Conservation (phyloP, 768 basidiomycete species). For the Leccinum longicurvipes region DNA sequence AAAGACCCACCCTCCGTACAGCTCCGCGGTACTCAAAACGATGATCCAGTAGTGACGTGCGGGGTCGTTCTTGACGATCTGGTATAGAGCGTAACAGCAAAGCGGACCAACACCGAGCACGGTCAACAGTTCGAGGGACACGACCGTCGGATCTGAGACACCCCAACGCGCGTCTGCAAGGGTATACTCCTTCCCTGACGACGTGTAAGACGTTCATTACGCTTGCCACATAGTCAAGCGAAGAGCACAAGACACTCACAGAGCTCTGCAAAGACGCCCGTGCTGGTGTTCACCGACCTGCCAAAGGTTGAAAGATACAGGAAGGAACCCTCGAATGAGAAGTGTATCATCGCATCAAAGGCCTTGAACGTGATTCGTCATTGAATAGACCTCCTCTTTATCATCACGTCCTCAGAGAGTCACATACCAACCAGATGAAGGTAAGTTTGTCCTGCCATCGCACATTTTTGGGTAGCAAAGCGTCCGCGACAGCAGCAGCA, state of each 20-base stretch:
- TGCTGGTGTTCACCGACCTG: constrained; percentile 63
- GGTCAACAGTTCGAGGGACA: constrained; percentile 80
- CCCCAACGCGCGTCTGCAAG: constrained; percentile 84
- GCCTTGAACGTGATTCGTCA: constrained; percentile 39
- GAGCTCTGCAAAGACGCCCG: constrained; percentile 67
- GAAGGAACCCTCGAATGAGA: constrained; percentile 77
- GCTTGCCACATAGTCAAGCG: background rate
- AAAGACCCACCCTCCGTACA: constrained; percentile 67
- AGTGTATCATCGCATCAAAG: constrained; percentile 80
- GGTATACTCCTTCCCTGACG: constrained; percentile 76
- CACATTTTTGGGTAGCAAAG: constrained; percentile 61
- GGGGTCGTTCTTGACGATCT: constrained; percentile 61
- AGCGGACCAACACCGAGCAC: constrained; percentile 72
- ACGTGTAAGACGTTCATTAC: background rate
- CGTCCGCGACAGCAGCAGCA: constrained; percentile 51
- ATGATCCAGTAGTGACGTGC: constrained; percentile 67
- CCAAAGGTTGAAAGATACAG: constrained; percentile 76
- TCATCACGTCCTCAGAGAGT: background rate
- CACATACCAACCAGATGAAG: constrained; percentile 75
- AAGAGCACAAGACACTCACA: constrained; percentile 45
- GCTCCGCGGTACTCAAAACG: constrained; percentile 68
- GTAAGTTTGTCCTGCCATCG: constrained; percentile 62
- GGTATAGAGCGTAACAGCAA: constrained; percentile 67
- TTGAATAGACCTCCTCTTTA: background rate
- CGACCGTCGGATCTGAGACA: constrained; percentile 69